Evolutionary conservation across 495 filamentous ascomycete species (phyloP).

Genomic region (Neurospora cerealis): DNA sequence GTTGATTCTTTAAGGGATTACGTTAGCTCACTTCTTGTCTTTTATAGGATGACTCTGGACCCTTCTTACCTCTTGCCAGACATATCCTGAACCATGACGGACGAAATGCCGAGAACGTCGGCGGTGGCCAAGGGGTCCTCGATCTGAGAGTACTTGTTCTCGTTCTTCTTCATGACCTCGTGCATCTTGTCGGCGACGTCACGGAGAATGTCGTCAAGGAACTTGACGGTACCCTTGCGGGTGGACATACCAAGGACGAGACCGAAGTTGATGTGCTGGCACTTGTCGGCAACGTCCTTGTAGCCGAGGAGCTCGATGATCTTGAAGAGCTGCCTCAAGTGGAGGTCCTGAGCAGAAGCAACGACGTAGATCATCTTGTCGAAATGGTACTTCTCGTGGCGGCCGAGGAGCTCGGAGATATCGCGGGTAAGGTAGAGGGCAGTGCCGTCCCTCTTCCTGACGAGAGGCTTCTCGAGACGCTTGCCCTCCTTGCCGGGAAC

Average conservation of each 20-base stretch:
- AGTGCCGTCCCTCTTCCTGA: slow-evolving; percentile 52
- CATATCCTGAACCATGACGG: slow-evolving; percentile 60
- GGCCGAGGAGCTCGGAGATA: slow-evolving; percentile 50
- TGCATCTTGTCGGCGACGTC: slow-evolving; percentile 56
- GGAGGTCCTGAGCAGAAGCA: slow-evolving; percentile 49
- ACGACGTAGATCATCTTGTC: slow-evolving; percentile 65
- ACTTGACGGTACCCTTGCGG: slow-evolving; percentile 44
- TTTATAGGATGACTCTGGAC: background rate
- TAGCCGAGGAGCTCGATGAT: slow-evolving; percentile 51
- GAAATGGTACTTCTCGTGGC: slow-evolving; percentile 52
- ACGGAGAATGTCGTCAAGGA: slow-evolving; percentile 52
- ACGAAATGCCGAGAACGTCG: slow-evolving; percentile 50
- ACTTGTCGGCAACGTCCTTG: slow-evolving; percentile 45
- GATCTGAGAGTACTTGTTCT: slow-evolving; percentile 49
- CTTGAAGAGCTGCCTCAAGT: slow-evolving; percentile 55
- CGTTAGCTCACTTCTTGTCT: background rate
- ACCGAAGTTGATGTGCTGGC: slow-evolving; percentile 56
- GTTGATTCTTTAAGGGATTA: slow-evolving; percentile 36
- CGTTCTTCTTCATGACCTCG: slow-evolving; percentile 54
- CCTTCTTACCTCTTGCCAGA: slow-evolving; percentile 46
- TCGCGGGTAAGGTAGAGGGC: slow-evolving; percentile 58
- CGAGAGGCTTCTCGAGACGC: slow-evolving; percentile 44
- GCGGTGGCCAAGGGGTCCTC: slow-evolving; percentile 44
- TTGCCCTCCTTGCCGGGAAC: slow-evolving; percentile 48
- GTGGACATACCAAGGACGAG: slow-evolving; percentile 54